A percentile compares a stretch with the other conserved stretches of the same genome.
Conservation (phyloP, 1,284 basidiomycete species). For the Somion occarium region DNA sequence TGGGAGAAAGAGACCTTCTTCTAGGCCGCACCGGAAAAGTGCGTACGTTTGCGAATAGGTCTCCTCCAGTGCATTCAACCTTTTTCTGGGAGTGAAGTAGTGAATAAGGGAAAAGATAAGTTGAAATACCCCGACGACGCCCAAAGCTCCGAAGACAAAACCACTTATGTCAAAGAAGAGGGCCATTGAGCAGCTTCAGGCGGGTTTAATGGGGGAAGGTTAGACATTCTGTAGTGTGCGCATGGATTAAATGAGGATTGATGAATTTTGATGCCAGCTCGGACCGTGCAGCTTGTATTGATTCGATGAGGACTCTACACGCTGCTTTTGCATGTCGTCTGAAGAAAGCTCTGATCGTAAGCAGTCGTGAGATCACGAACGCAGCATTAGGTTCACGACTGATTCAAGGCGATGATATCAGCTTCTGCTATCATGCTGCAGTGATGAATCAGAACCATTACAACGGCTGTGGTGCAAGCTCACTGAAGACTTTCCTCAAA, state of each 20-base stretch:
- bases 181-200: background rate
- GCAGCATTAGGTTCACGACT: too few relatives aligned
- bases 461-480: too few relatives aligned
- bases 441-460: too few relatives aligned
- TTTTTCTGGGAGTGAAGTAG: background rate
- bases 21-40: background rate
- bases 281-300: background rate
- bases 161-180: background rate
- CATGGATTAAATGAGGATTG: background rate
- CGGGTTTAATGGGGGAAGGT: background rate
- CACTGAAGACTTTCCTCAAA: too few relatives aligned
- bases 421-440: too few relatives aligned
- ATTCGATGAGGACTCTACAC: background rate
- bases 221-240: background rate
- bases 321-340: background rate
- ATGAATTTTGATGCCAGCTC: background rate
- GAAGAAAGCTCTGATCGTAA: background rate
- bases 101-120: background rate
- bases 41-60: background rate
- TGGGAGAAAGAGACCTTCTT: background rate
- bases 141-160: constrained; percentile 1
- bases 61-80: constrained; percentile 2
- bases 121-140: background rate
- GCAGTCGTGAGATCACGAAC: too few relatives aligned
- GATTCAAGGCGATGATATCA: too few relatives aligned